phyloP scores from a whole-genome alignment of 495 filamentous ascomycete genomes.

The Xylaria acuta region DNA sequence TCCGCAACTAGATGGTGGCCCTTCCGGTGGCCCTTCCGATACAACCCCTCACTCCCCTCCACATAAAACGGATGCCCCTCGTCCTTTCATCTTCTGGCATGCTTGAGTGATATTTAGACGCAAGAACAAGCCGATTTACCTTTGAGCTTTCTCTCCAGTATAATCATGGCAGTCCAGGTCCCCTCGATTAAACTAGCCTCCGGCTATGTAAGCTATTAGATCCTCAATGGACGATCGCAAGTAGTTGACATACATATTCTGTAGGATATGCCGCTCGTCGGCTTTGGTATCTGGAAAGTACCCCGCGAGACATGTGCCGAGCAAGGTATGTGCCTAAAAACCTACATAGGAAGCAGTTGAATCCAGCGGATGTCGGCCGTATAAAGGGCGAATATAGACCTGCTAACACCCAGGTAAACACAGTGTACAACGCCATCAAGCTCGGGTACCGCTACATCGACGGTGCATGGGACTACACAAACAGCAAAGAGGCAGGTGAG shows the following conservation, averaged over 20 bases:
- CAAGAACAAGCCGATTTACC: neutral
- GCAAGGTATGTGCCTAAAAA: constrained; percentile 31
- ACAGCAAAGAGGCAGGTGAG: constrained; percentile 51
- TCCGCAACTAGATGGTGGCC: neutral
- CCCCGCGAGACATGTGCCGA: constrained; percentile 69
- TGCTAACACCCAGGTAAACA: neutral
- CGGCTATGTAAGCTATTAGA: constrained; percentile 36
- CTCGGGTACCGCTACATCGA: constrained; percentile 57
- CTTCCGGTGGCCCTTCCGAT: neutral
- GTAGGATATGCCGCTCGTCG: constrained; percentile 73
- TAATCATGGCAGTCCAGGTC: constrained; percentile 33
- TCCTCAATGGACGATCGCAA: neutral
- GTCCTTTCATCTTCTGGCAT: neutral
- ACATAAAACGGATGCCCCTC: neutral
- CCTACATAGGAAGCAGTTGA: neutral
- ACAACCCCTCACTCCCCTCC: neutral
- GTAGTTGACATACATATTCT: neutral
- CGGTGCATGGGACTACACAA: constrained; percentile 53
- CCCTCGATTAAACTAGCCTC: constrained; percentile 40
- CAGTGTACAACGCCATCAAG: constrained; percentile 51
- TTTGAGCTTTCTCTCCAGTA: neutral
- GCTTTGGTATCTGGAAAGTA: constrained; percentile 73
- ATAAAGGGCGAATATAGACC: neutral
- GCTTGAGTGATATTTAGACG: neutral
- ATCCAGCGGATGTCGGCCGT: neutral